Evolutionary conservation across 352 stramenopile genomes (phyloP).

Genomic region (Globisporangium radiosum): DNA sequence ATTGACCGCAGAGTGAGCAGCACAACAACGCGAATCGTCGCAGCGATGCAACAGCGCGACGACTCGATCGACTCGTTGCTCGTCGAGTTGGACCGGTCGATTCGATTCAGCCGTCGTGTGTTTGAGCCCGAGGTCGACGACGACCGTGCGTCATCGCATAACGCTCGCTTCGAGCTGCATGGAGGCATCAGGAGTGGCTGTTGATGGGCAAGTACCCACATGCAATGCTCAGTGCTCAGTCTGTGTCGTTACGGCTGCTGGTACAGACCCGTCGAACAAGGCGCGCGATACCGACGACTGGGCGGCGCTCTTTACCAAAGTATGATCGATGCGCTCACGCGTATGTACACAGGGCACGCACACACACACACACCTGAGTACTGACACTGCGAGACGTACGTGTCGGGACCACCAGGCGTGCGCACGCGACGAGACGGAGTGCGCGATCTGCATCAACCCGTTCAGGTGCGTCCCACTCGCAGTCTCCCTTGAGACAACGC

Average conservation of each 20-base stretch:
- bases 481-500: background rate
- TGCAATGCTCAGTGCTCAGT: too few species aligned
- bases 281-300: conserved; percentile 26
- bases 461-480: conserved; percentile 33
- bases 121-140: conserved; percentile 55
- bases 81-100: conserved; percentile 61
- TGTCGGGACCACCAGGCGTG: conserved; percentile 20
- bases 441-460: conserved; percentile 75
- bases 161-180: too few species aligned
- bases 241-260: too few species aligned
- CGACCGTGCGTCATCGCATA: conserved; percentile 9
- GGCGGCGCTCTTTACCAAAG: conserved; percentile 33
- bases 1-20: conserved; percentile 33
- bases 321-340: conserved; percentile 1
- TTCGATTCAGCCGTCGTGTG: conserved; percentile 57
- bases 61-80: conserved; percentile 84
- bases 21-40: conserved; percentile 49
- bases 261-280: background rate
- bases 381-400: background rate
- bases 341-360: background rate
- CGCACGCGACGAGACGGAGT: conserved; percentile 49
- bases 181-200: background rate
- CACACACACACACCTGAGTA: background rate
- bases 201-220: background rate
- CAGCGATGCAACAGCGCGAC: conserved; percentile 48